Evolutionary conservation across 257 asterid genomes (phyloP).

Genomic region (Echium plantagineum): DNA sequence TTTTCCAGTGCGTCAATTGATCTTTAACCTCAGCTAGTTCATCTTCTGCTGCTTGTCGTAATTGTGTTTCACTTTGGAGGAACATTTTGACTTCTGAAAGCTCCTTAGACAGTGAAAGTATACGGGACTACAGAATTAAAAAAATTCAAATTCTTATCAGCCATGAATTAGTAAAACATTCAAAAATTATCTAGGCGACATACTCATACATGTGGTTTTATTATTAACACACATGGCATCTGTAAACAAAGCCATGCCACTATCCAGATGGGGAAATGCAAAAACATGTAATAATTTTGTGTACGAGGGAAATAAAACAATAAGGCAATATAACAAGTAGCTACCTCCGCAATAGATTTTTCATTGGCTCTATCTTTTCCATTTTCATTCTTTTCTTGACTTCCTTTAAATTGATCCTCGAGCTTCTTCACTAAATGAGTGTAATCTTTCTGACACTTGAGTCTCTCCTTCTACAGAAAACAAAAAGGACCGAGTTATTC

Average conservation of each 20-base stretch:
- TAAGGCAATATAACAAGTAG: constrained; percentile 14
- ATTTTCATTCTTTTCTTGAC: constrained; percentile 38
- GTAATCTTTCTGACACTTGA: constrained; percentile 40
- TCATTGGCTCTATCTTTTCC: constrained; percentile 24
- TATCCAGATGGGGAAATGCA: too few species aligned
- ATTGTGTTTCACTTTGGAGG: constrained; percentile 49
- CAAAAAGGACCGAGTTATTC: background rate
- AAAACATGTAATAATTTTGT: background rate
- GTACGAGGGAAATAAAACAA: constrained; percentile 3
- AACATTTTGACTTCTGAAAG: constrained; percentile 40
- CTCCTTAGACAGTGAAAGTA: constrained; percentile 34
- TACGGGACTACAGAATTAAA: constrained; percentile 28
- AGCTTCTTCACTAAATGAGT: constrained; percentile 41
- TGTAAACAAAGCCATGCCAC: too few species aligned
- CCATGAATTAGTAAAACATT: background rate
- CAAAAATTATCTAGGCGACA: too few species aligned
- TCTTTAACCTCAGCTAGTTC: constrained; percentile 40
- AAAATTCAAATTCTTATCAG: background rate
- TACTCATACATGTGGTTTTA: too few species aligned
- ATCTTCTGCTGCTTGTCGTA: constrained; percentile 59
- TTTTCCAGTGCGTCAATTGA: constrained; percentile 48
- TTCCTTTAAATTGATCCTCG: constrained; percentile 39
- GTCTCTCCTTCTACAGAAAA: constrained; percentile 49
- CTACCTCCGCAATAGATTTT: constrained; percentile 17
- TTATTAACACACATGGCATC: too few species aligned